phyloP scores from a whole-genome alignment of 768 basidiomycete genomes.

The Lentinula sp. region DNA sequence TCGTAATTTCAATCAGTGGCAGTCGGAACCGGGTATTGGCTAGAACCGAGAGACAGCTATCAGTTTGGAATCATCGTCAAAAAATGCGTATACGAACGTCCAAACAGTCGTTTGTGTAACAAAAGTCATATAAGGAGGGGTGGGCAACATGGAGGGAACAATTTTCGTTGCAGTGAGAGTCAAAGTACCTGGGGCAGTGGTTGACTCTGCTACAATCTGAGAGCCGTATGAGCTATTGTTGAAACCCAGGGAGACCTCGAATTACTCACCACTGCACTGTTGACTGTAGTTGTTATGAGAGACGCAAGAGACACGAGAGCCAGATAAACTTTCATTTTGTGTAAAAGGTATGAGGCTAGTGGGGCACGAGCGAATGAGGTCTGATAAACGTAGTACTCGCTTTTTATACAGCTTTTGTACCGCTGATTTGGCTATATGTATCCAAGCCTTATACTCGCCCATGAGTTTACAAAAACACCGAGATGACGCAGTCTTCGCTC shows the following conservation, averaged over 20 bases:
- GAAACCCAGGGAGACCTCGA: not conserved
- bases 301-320: not conserved
- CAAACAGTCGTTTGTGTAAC: not conserved
- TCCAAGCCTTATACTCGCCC: not conserved
- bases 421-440: not conserved
- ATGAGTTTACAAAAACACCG: not conserved
- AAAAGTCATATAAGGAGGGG: not conserved
- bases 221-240: not conserved
- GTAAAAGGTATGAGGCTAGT: not conserved
- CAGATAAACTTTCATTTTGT: not conserved
- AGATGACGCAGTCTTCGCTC: not conserved
- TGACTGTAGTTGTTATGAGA: not conserved
- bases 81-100: not conserved
- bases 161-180: constrained; percentile 1
- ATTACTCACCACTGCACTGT: not conserved
- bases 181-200: not conserved
- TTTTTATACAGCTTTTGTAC: not conserved
- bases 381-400: not conserved
- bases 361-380: not conserved
- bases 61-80: not conserved
- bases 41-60: not conserved
- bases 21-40: not conserved
- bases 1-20: not conserved
- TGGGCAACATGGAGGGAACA: not conserved
- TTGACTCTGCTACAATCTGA: not conserved